phyloP scores from a whole-genome alignment of 345 rosid species.

The Microcos paniculata region DNA sequence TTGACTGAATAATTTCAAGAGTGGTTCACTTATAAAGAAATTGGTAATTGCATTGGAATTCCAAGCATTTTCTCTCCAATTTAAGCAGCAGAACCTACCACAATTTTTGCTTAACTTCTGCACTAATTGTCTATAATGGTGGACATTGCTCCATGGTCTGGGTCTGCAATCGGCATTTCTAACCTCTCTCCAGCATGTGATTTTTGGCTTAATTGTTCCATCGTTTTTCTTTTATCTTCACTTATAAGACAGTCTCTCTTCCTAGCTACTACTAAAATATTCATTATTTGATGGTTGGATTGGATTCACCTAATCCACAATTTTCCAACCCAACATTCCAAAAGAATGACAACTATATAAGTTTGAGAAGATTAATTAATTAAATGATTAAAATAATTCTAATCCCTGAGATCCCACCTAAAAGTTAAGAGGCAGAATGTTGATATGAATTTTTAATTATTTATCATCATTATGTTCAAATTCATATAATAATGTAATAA shows the following conservation, averaged over 20 bases:
- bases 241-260: too few relatives aligned
- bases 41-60: background rate
- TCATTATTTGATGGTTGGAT: constrained; percentile 11
- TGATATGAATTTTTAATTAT: background rate
- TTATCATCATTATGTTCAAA: background rate
- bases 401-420: constrained; percentile 36
- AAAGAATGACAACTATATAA: constrained; percentile 53
- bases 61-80: background rate
- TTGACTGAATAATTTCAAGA: background rate
- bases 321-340: constrained; percentile 56
- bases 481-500: background rate
- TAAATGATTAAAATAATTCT: background rate
- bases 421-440: constrained; percentile 21
- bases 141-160: background rate
- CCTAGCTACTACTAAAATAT: too few relatives aligned
- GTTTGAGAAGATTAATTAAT: constrained; percentile 16
- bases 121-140: background rate
- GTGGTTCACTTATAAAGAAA: background rate
- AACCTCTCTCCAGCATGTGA: constrained; percentile 27
- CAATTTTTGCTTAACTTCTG: background rate
- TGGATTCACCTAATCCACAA: constrained; percentile 46
- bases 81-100: background rate
- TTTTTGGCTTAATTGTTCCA: constrained; percentile 17
- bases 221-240: background rate
- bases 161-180: background rate